Evolutionary conservation across 2,329 filamentous ascomycete species (phyloP).

Genomic region (Aspergillus piperis): DNA sequence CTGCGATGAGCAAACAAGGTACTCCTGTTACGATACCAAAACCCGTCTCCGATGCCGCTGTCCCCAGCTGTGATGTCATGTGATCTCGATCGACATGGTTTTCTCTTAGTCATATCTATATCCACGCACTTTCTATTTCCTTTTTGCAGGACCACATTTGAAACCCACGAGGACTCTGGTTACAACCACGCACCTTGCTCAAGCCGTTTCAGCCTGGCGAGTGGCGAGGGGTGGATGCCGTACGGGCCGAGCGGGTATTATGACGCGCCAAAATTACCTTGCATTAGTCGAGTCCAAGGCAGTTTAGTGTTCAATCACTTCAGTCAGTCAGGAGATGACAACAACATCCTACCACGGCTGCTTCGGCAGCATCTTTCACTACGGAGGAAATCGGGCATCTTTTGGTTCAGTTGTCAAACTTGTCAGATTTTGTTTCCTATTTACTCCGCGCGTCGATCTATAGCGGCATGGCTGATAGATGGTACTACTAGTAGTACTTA

Average conservation of each 20-base stretch:
- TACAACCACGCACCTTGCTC: neutral
- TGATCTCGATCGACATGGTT: neutral
- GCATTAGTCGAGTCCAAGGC: neutral
- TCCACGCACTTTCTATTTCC: neutral
- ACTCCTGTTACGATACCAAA: neutral
- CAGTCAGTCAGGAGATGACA: neutral
- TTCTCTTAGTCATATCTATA: neutral
- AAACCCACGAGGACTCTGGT: no score
- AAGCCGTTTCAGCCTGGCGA: neutral
- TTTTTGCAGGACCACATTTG: neutral
- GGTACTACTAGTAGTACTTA: no score
- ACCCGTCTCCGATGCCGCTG: neutral
- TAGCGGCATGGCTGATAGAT: neutral
- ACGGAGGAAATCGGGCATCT: neutral
- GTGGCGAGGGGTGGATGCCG: slow-evolving; percentile 6
- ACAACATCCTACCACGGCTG: slow-evolving; percentile 6
- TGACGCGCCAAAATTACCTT: slow-evolving; percentile 9
- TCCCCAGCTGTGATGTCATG: neutral
- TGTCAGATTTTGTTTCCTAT: neutral
- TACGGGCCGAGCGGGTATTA: slow-evolving; percentile 8
- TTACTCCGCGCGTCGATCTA: slow-evolving; percentile 1
- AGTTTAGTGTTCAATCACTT: neutral
- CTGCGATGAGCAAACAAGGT: neutral
- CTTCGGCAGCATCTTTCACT: slow-evolving; percentile 5
- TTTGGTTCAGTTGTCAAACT: neutral